phyloP scores from a whole-genome alignment of 2,329 filamentous ascomycete genomes.

The Trichoderma sp. region DNA sequence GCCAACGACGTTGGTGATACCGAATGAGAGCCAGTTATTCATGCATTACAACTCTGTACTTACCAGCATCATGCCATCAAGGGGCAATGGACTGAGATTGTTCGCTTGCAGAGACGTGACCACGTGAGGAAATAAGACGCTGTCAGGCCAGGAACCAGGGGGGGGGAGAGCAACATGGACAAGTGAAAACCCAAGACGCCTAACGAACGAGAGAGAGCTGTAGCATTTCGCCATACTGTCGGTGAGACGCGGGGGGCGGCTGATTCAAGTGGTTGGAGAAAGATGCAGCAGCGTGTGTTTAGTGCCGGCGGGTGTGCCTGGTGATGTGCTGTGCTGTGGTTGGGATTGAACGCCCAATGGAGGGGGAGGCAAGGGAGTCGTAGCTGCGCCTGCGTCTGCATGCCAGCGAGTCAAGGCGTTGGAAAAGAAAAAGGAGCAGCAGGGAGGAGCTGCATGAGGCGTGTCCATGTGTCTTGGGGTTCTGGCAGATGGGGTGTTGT shows the following conservation, averaged over 20 bases:
- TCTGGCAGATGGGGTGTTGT: neutral
- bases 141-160: neutral
- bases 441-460: neutral
- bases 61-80: neutral
- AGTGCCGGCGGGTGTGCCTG: constrained; percentile 12
- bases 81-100: neutral
- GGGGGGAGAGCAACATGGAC: neutral
- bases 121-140: constrained; percentile 16
- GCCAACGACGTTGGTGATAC: neutral
- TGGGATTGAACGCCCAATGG: constrained; percentile 7
- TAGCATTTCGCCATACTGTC: constrained; percentile 22
- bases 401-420: constrained; percentile 10
- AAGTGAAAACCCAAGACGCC: neutral
- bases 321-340: neutral
- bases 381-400: constrained; percentile 5
- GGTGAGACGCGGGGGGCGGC: constrained; percentile 9
- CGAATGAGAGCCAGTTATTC: neutral
- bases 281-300: too few relatives aligned
- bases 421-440: neutral
- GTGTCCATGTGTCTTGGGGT: constrained; percentile 8
- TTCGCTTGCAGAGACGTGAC: neutral
- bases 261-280: constrained; percentile 6
- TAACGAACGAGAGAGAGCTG: neutral
- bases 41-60: neutral
- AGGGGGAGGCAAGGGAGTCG: neutral